phyloP scores from a whole-genome alignment of 108 stramenopile species.

The Nitzschia sp. region DNA sequence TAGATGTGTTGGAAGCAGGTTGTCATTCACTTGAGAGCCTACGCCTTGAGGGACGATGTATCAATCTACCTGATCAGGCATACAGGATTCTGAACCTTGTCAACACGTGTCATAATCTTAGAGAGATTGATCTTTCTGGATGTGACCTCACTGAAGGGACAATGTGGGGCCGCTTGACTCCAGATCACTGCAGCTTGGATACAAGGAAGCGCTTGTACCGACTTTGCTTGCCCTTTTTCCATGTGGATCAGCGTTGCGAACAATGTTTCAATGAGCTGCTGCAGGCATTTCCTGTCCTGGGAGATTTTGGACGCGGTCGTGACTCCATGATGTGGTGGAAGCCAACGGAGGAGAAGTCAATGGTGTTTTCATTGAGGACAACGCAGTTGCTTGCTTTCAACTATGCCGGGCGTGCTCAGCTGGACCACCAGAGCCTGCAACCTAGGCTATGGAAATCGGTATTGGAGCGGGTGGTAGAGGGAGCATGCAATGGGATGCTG shows the following conservation, averaged over 20 bases:
- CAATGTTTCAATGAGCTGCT: neutral
- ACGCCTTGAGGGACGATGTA: neutral
- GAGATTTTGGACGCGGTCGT: neutral
- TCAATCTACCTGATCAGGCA: neutral
- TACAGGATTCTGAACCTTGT: neutral
- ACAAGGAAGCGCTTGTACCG: too few relatives aligned
- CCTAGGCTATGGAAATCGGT: neutral
- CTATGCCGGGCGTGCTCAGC: neutral
- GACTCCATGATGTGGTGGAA: too few relatives aligned
- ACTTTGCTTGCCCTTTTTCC: too few relatives aligned
- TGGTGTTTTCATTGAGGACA: neutral
- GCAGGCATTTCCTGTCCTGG: neutral
- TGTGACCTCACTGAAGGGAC: neutral
- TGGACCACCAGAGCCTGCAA: neutral
- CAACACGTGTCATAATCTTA: neutral
- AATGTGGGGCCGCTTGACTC: neutral
- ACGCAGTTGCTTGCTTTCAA: neutral
- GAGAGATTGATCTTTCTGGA: neutral
- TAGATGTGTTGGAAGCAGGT: neutral
- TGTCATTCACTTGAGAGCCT: neutral
- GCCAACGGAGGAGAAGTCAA: neutral
- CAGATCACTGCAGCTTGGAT: neutral
- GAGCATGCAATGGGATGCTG: neutral
- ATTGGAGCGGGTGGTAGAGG: neutral
- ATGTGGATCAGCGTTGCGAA: too few relatives aligned